These are phyloP conservation scores for Diaporthe velutina DNA, from an alignment of 2,329 filamentous ascomycete genomes.

Conservation along the genomic window DNA sequence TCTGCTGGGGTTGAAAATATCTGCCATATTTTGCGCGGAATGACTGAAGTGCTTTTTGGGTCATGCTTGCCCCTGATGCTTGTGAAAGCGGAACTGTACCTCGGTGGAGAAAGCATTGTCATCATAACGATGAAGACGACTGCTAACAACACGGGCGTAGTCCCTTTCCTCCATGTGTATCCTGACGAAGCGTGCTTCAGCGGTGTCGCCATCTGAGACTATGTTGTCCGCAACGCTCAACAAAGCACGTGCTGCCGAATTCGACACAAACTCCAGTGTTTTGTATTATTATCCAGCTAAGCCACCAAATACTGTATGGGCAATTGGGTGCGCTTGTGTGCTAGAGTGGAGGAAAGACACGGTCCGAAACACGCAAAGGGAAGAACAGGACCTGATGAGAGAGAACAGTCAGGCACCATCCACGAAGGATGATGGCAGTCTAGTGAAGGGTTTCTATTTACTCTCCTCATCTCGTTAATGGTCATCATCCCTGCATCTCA, in stretches of 20 bases:
- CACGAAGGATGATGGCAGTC: neutral
- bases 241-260: neutral
- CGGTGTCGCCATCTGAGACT: neutral
- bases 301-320: neutral
- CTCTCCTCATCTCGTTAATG: neutral
- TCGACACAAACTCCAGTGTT: neutral
- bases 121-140: neutral
- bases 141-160: neutral
- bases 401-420: neutral
- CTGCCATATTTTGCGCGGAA: constrained; percentile 48
- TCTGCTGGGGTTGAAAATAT: constrained; percentile 42
- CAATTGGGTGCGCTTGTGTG: neutral
- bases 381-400: neutral
- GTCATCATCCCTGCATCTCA: too few species aligned
- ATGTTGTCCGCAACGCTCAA: neutral
- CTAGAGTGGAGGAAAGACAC: neutral
- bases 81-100: neutral
- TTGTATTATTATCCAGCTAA: neutral
- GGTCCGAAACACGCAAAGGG: neutral
- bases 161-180: neutral
- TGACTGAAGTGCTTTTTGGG: neutral
- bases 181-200: neutral
- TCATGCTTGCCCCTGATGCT: neutral
- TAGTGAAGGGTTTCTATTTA: neutral
- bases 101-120: neutral